phyloP scores from a whole-genome alignment of 1,139 yeast species.

The Zygosaccharomyces sapae region DNA sequence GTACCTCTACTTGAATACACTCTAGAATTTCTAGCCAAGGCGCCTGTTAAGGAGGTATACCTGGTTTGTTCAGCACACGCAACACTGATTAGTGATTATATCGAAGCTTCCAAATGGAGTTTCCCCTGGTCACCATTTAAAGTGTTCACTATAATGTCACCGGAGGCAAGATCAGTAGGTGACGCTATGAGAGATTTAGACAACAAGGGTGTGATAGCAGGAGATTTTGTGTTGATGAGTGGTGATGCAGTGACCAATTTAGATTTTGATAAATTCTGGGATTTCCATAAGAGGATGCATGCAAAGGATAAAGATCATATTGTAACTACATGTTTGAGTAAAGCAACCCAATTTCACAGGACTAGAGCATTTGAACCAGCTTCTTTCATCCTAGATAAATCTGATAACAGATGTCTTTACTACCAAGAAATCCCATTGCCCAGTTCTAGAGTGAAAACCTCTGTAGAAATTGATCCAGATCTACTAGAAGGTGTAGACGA shows the following conservation, averaged over 20 bases:
- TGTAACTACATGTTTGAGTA: conserved; percentile 86
- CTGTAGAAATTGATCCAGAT: conserved; percentile 78
- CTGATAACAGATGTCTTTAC: conserved; percentile 70
- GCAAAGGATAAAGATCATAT: conserved; percentile 81
- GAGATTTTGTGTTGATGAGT: conserved; percentile 82
- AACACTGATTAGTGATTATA: conserved; percentile 76
- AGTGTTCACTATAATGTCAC: conserved; percentile 69
- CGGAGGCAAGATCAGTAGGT: conserved; percentile 89
- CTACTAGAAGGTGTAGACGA: conserved; percentile 75
- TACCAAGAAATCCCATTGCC: conserved; percentile 71
- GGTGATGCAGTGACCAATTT: conserved; percentile 96
- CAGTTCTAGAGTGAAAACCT: conserved; percentile 48
- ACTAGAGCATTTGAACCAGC: conserved; percentile 82
- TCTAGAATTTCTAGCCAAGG: conserved; percentile 84
- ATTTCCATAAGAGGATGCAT: conserved; percentile 67
- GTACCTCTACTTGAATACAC: conserved; percentile 94
- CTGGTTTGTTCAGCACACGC: conserved; percentile 89
- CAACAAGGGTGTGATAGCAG: conserved; percentile 79
- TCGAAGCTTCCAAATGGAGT: conserved; percentile 80
- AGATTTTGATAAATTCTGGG: conserved; percentile 69
- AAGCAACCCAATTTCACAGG: conserved; percentile 82
- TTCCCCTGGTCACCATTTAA: conserved; percentile 70
- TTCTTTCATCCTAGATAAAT: conserved; percentile 74
- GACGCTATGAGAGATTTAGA: conserved; percentile 97
- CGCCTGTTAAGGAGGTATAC: conserved; percentile 85